These are phyloP conservation scores for Populus trichocarpa DNA, from an alignment of 441 rosid genomes.

Conservation along the genomic window DNA sequence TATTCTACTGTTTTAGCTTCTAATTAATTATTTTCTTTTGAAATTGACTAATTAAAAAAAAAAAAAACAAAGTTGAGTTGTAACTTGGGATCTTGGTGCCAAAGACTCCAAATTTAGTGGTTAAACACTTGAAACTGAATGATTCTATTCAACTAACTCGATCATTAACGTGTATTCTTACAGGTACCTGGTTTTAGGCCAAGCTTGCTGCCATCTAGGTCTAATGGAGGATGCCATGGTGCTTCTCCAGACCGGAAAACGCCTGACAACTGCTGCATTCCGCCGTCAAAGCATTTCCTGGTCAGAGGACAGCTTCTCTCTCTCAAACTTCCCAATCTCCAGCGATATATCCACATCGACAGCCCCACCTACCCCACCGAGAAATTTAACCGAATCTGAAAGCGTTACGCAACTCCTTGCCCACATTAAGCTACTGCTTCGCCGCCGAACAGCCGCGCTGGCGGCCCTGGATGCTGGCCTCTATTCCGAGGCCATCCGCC, in stretches of 20 bases:
- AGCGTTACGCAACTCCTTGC: slow-evolving; percentile 60
- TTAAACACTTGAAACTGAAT: not conserved
- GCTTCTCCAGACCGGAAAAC: slow-evolving; percentile 90
- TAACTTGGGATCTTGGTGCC: not conserved
- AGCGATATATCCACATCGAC: slow-evolving; percentile 26
- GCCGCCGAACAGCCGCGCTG: slow-evolving; percentile 80
- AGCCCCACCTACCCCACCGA: slow-evolving; percentile 57
- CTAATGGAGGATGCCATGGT: slow-evolving; percentile 95
- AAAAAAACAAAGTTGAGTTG: not conserved
- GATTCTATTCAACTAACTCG: not conserved
- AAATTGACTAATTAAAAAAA: not conserved
- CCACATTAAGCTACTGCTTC: slow-evolving; percentile 77
- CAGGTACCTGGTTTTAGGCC: slow-evolving; percentile 84
- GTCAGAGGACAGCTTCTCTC: slow-evolving; percentile 86
- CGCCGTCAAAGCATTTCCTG: slow-evolving; percentile 84
- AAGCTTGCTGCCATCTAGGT: slow-evolving; percentile 90
- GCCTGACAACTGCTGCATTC: slow-evolving; percentile 77
- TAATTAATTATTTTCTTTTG: not conserved
- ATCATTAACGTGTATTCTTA: not conserved
- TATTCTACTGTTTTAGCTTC: not conserved
- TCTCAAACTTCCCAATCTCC: slow-evolving; percentile 38
- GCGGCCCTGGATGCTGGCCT: slow-evolving; percentile 82
- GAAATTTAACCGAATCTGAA: slow-evolving; percentile 46
- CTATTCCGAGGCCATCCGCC: slow-evolving; percentile 76
- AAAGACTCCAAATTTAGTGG: not conserved